Evolutionary conservation across 441 rosid genomes (phyloP).

Genomic region (Croton setiger): DNA sequence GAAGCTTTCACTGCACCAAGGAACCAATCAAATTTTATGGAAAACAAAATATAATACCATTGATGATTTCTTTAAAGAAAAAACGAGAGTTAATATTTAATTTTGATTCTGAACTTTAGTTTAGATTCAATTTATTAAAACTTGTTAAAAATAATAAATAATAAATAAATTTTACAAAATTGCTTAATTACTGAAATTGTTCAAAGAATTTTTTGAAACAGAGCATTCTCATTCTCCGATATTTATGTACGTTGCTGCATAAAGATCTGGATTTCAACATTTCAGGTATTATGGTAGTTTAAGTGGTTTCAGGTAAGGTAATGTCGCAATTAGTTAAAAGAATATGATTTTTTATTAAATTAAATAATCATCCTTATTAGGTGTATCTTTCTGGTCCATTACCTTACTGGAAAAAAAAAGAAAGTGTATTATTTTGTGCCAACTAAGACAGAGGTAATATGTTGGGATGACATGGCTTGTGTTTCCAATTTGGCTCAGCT

Average conservation of each 20-base stretch:
- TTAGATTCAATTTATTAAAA: too few species aligned
- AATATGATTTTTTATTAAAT: not conserved
- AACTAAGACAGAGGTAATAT: constrained; percentile 18
- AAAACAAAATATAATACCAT: too few species aligned
- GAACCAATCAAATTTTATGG: too few species aligned
- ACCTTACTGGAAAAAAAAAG: not conserved
- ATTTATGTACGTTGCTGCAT: not conserved
- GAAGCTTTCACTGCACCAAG: not conserved
- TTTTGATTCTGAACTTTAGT: too few species aligned
- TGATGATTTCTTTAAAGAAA: too few species aligned
- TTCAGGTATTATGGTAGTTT: not conserved
- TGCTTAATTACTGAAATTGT: too few species aligned
- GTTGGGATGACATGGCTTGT: not conserved
- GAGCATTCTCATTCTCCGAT: too few species aligned
- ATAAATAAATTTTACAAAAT: too few species aligned
- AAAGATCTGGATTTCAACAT: not conserved
- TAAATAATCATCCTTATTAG: constrained; percentile 24
- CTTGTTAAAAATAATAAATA: too few species aligned
- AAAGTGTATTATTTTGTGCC: constrained; percentile 12
- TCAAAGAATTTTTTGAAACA: too few species aligned
- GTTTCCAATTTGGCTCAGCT: not conserved
- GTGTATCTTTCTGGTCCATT: constrained; percentile 27
- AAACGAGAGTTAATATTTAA: too few species aligned
- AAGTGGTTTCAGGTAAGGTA: not conserved
- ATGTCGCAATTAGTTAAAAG: not conserved